Evolutionary conservation across 2,329 filamentous ascomycete species (phyloP).

Genomic region (Diaporthe capsici): DNA sequence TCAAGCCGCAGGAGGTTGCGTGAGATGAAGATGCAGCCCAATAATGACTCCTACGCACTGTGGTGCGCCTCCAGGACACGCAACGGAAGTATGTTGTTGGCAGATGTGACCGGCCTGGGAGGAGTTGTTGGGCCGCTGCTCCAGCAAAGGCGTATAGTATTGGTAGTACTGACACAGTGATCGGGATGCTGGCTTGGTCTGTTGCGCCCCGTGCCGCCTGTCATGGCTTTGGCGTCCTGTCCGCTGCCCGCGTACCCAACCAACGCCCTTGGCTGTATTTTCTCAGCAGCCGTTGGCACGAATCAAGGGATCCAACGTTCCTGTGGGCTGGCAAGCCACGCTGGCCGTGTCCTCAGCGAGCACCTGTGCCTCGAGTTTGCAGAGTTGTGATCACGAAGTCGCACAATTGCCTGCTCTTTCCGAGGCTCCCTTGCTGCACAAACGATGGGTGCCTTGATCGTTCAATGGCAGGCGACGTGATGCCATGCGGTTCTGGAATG

Average conservation of each 20-base stretch:
- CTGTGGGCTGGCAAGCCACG: constrained; percentile 24
- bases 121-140: constrained; percentile 4
- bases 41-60: constrained; percentile 12
- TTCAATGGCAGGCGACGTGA: constrained; percentile 3
- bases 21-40: constrained; percentile 18
- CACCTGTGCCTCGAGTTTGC: constrained; percentile 17
- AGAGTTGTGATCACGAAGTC: constrained; percentile 1
- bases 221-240: constrained; percentile 19
- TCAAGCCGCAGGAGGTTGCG: constrained; percentile 23
- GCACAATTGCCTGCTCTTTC: constrained; percentile 9
- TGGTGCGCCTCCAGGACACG: constrained; percentile 10
- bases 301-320: constrained; percentile 3
- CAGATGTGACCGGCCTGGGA: neutral
- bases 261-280: neutral
- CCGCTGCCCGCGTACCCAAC: neutral
- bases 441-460: neutral
- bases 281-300: constrained; percentile 24
- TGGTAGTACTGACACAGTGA: neutral
- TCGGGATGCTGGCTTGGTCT: constrained; percentile 15
- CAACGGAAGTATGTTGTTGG: neutral
- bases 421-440: constrained; percentile 21
- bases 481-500: neutral
- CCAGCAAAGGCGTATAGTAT: neutral
- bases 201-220: constrained; percentile 32
- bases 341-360: constrained; percentile 2